phyloP scores from a whole-genome alignment of 129 eudicot genomes.

The Pittosporum tobira region DNA sequence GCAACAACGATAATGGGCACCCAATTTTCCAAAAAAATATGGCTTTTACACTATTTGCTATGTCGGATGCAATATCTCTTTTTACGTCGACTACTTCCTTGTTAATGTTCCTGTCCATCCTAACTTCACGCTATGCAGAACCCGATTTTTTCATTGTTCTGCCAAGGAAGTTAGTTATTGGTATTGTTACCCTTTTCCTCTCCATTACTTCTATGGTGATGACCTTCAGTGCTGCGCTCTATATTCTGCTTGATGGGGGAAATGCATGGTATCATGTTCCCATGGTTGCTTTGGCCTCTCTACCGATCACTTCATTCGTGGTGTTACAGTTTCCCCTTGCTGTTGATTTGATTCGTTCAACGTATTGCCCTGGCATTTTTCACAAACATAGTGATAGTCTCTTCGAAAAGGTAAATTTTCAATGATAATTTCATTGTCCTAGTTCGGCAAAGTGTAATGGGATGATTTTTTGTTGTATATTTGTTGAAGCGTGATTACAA shows the following conservation, averaged over 20 bases:
- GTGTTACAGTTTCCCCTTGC: conserved; percentile 31
- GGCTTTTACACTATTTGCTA: conserved; percentile 14
- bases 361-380: conserved; percentile 30
- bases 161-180: conserved; percentile 28
- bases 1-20: not conserved
- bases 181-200: conserved; percentile 26
- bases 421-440: too few species aligned
- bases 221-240: conserved; percentile 25
- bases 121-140: too few species aligned
- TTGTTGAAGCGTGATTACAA: too few species aligned
- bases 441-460: too few species aligned
- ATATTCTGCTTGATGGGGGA: conserved; percentile 26
- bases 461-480: too few species aligned
- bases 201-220: conserved; percentile 36
- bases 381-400: too few species aligned
- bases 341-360: conserved; percentile 28
- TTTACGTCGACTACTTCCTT: conserved; percentile 38
- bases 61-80: conserved; percentile 35
- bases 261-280: conserved; percentile 27
- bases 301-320: conserved; percentile 30
- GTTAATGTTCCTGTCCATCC: conserved; percentile 28
- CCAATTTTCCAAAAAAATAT: not conserved
- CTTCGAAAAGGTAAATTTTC: too few species aligned
- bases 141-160: conserved; percentile 28
- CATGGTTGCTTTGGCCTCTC: conserved; percentile 22